Conservation (phyloP, 1,284 basidiomycete genomes). For the Fomitopsis palustris region DNA sequence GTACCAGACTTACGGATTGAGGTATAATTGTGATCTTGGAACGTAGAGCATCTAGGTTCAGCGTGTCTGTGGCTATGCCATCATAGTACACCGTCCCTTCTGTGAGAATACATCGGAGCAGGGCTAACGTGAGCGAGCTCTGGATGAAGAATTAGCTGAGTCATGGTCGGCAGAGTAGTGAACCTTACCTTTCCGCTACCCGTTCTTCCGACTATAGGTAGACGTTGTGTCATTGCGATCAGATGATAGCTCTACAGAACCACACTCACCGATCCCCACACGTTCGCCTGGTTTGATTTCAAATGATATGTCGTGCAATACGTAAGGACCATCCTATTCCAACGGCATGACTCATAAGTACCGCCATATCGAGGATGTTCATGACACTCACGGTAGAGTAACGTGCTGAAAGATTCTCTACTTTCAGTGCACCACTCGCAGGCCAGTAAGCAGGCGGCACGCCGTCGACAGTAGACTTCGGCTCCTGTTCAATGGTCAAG, state of each 20-base stretch:
- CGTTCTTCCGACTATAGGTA: conserved; percentile 52
- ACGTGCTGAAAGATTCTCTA: conserved; percentile 57
- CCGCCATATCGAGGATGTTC: no score
- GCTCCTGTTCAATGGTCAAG: conserved; percentile 67
- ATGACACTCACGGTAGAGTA: conserved; percentile 38
- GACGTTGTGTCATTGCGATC: neutral
- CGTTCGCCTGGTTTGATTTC: conserved; percentile 49
- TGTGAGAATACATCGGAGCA: conserved; percentile 44
- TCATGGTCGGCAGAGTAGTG: no score
- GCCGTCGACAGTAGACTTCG: conserved; percentile 41
- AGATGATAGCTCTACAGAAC: neutral
- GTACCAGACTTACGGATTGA: conserved; percentile 28
- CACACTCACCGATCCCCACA: conserved; percentile 41
- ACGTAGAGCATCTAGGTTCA: conserved; percentile 62
- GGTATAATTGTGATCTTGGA: conserved; percentile 48
- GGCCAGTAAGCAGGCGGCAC: conserved; percentile 80
- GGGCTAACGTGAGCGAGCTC: conserved; percentile 38
- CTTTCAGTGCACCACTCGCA: conserved; percentile 60
- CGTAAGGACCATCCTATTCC: conserved; percentile 35
- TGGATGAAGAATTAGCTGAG: neutral
- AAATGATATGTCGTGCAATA: conserved; percentile 47
- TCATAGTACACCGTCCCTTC: conserved; percentile 42
- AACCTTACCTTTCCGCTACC: conserved; percentile 63
- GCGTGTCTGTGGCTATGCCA: conserved; percentile 25
- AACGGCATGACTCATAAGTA: neutral